Conservation (phyloP, 495 filamentous ascomycete genomes). For the Lichenothelia convexa region DNA sequence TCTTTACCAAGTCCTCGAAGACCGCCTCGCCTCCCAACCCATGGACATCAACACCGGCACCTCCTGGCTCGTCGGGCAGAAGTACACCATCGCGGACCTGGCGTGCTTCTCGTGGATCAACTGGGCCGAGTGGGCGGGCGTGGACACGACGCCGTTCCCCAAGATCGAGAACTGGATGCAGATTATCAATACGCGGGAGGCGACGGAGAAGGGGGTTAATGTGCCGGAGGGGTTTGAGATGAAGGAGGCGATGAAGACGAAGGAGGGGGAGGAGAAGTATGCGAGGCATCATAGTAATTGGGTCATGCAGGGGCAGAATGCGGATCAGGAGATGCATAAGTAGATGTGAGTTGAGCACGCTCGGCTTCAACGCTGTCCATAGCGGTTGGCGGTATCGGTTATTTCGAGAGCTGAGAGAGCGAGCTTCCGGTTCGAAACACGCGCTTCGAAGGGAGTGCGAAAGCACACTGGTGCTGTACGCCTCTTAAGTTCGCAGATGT, state of each 20-base stretch:
- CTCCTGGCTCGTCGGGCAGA: slow-evolving; percentile 8
- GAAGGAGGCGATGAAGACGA: slow-evolving; percentile 12
- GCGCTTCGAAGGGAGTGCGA: no score
- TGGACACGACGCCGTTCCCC: slow-evolving; percentile 8
- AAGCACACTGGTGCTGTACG: no score
- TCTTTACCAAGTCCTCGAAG: slow-evolving; percentile 53
- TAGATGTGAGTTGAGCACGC: not conserved
- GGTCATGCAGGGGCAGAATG: slow-evolving; percentile 12
- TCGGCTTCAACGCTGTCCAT: no score
- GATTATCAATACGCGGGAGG: slow-evolving; percentile 5
- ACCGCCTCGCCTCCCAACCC: slow-evolving; percentile 4
- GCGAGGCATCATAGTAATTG: slow-evolving; percentile 9
- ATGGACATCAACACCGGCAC: not conserved
- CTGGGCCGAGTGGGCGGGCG: slow-evolving; percentile 13
- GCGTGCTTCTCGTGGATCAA: slow-evolving; percentile 12
- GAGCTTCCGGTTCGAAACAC: no score
- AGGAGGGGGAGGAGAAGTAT: slow-evolving; percentile 12
- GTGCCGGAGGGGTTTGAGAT: slow-evolving; percentile 12
- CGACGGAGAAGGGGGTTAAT: slow-evolving; percentile 7
- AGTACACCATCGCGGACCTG: slow-evolving; percentile 11
- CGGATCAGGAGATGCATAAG: slow-evolving; percentile 10
- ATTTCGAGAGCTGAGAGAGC: no score
- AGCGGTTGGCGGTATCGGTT: no score
- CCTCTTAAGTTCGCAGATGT: no score
- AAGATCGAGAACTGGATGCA: slow-evolving; percentile 9